These are phyloP conservation scores for Endoconidiophora laricicola DNA, from an alignment of 2,329 filamentous ascomycete species.

Conservation along the genomic window DNA sequence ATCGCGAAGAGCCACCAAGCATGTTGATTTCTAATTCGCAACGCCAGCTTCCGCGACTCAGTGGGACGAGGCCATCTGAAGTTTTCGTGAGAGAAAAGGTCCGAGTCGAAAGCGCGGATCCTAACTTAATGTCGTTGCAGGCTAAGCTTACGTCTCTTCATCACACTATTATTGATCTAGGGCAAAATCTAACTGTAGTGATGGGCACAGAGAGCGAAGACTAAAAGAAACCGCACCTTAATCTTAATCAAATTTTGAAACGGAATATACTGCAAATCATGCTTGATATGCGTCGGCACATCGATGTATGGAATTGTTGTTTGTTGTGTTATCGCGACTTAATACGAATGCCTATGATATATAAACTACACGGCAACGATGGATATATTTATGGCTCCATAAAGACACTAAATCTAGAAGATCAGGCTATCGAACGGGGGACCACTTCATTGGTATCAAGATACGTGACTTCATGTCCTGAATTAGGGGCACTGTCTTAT, in stretches of 20 bases:
- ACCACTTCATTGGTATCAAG: slow-evolving; percentile 91
- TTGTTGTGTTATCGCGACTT: no score
- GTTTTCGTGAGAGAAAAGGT: slow-evolving; percentile 84
- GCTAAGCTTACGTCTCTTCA: slow-evolving; percentile 69
- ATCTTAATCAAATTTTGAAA: not conserved
- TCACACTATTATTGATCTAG: slow-evolving; percentile 51
- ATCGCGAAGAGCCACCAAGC: slow-evolving; percentile 11
- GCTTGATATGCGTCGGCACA: not conserved
- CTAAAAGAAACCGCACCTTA: not conserved
- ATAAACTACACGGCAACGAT: no score
- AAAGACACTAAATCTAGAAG: not conserved
- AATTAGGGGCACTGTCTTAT: slow-evolving; percentile 95
- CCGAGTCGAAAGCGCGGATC: slow-evolving; percentile 75
- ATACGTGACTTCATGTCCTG: slow-evolving; percentile 93
- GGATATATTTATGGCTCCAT: not conserved
- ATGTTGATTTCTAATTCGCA: not conserved
- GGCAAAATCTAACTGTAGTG: slow-evolving; percentile 57
- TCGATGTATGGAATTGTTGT: no score
- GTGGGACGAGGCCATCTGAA: slow-evolving; percentile 27
- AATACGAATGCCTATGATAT: no score
- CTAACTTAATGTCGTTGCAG: slow-evolving; percentile 65
- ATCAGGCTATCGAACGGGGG: slow-evolving; percentile 54
- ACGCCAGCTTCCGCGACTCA: slow-evolving; percentile 12
- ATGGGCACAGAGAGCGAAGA: slow-evolving; percentile 43
- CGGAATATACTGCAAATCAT: not conserved